Conservation (phyloP, 768 basidiomycete species). For the Filobasidium wieringae region DNA sequence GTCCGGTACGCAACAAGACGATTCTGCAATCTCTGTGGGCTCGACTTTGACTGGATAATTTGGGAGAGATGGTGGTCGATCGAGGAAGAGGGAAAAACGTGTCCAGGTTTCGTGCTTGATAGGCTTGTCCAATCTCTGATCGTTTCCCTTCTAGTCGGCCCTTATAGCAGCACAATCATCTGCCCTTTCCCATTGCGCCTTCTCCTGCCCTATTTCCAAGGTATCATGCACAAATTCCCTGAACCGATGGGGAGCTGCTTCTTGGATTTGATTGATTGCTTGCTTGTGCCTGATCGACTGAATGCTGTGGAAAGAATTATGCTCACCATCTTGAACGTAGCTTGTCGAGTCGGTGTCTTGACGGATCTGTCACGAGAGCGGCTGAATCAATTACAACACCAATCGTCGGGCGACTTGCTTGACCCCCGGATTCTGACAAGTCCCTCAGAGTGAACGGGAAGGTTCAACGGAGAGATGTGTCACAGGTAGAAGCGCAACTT, state of each 20-base stretch:
- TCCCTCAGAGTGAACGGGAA: not conserved
- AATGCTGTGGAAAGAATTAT: not conserved
- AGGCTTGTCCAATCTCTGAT: not conserved
- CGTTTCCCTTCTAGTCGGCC: not conserved
- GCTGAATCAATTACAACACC: too few species aligned
- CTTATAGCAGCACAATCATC: not conserved
- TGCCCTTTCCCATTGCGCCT: not conserved
- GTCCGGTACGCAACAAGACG: too few species aligned
- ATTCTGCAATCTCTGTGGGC: too few species aligned
- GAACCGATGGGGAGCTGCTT: too few species aligned
- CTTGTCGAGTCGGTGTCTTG: not conserved
- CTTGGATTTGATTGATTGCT: too few species aligned
- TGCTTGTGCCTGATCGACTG: not conserved
- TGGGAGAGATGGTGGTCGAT: too few species aligned
- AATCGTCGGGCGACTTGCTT: too few species aligned
- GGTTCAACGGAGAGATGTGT: not conserved
- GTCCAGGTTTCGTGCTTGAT: too few species aligned
- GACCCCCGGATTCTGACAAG: too few species aligned
- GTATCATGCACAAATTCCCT: too few species aligned
- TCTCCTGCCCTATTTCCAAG: not conserved
- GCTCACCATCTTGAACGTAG: not conserved
- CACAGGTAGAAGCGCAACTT: not conserved
- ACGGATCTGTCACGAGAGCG: not conserved
- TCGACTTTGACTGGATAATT: too few species aligned
- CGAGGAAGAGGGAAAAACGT: too few species aligned